Conservation (phyloP, 2,329 filamentous ascomycete species). For the Fusarium sp. region DNA sequence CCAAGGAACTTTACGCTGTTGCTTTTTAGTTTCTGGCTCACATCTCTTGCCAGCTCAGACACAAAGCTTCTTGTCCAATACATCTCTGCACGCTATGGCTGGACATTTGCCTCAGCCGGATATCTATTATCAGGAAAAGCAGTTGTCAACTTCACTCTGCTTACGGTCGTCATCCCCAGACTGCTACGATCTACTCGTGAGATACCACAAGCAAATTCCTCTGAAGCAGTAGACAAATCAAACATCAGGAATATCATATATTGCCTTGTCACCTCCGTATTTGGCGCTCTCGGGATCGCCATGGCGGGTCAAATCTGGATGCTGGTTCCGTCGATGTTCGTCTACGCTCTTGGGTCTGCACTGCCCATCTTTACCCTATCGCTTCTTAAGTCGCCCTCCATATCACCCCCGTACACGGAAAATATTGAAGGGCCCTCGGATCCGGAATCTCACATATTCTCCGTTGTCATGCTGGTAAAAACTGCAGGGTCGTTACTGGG, state of each 20-base stretch:
- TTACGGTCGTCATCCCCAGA: conserved; percentile 58
- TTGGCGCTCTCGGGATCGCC: conserved; percentile 60
- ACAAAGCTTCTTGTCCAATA: conserved; percentile 65
- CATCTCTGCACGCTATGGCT: conserved; percentile 62
- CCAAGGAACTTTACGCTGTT: conserved; percentile 59
- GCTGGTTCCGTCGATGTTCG: conserved; percentile 58
- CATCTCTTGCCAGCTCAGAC: conserved; percentile 63
- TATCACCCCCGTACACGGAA: conserved; percentile 42
- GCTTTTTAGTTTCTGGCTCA: conserved; percentile 60
- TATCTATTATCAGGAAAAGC: conserved; percentile 64
- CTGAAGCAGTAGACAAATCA: conserved; percentile 19
- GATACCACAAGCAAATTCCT: neutral
- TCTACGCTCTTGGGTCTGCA: conserved; percentile 63
- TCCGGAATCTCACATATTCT: conserved; percentile 59
- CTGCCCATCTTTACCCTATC: conserved; percentile 64
- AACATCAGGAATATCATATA: conserved; percentile 38
- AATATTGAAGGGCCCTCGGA: conserved; percentile 29
- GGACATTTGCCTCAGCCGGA: conserved; percentile 61
- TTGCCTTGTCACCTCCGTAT: conserved; percentile 39
- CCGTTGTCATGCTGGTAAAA: conserved; percentile 65
- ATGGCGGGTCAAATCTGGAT: conserved; percentile 55
- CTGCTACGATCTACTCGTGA: conserved; percentile 47
- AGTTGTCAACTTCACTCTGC: conserved; percentile 60
- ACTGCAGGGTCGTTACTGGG: conserved; percentile 62
- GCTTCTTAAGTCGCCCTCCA: conserved; percentile 59